phyloP scores from a whole-genome alignment of 495 filamentous ascomycete genomes.

The Annulohypoxylon stygium region DNA sequence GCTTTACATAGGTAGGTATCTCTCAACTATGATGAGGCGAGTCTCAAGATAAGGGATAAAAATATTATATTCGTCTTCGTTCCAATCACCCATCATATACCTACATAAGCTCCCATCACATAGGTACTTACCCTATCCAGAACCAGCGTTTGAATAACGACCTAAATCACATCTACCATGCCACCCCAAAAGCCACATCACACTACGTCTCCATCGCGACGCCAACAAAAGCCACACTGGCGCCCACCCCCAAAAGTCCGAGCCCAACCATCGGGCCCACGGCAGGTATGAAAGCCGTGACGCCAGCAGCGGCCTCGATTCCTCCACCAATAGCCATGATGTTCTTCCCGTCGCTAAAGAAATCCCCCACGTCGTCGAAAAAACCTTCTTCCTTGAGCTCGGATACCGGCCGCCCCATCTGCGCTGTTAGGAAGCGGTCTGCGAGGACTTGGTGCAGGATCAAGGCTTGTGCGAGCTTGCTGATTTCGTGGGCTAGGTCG shows the following conservation, averaged over 20 bases:
- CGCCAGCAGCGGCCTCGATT: background rate
- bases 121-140: background rate
- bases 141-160: too few species aligned
- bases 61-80: background rate
- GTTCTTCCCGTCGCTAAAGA: constrained; percentile 14
- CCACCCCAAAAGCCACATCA: background rate
- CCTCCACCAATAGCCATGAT: constrained; percentile 12
- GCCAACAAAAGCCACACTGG: background rate
- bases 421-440: constrained; percentile 20
- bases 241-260: constrained; percentile 4
- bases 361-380: constrained; percentile 47
- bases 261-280: constrained; percentile 15
- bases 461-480: constrained; percentile 35
- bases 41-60: background rate
- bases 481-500: constrained; percentile 26
- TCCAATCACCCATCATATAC: background rate
- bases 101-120: background rate
- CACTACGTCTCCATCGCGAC: background rate
- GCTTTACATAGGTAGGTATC: too few species aligned
- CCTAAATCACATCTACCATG: background rate
- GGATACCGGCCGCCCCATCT: constrained; percentile 20
- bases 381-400: constrained; percentile 39
- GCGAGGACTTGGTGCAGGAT: constrained; percentile 24
- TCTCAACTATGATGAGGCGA: too few species aligned
- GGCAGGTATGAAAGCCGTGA: constrained; percentile 2